phyloP scores from a whole-genome alignment of 1,284 basidiomycete species.

The Marasmius fiardii region DNA sequence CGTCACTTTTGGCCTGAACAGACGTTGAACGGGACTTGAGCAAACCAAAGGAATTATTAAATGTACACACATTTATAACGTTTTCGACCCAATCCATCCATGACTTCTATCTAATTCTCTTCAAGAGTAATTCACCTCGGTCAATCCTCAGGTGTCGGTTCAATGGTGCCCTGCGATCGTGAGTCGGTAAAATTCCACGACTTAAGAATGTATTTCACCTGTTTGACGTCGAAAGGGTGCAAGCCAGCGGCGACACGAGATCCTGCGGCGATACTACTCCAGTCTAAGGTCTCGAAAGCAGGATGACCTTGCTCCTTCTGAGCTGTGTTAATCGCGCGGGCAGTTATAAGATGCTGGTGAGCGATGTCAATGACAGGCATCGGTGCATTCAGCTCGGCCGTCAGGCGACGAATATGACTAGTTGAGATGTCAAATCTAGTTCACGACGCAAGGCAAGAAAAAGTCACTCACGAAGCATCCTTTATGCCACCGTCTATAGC shows the following conservation, averaged over 20 bases:
- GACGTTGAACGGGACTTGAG: too few species aligned
- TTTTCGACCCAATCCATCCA: too few species aligned
- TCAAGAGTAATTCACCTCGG: not conserved
- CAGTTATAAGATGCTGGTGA: constrained; percentile 76
- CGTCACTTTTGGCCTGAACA: too few species aligned
- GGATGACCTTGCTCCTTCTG: constrained; percentile 43
- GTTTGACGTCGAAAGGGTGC: constrained; percentile 51
- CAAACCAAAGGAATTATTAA: too few species aligned
- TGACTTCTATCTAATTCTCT: too few species aligned
- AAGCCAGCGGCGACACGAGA: constrained; percentile 68
- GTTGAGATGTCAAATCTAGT: not conserved
- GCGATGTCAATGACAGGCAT: constrained; percentile 80
- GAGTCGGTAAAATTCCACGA: not conserved
- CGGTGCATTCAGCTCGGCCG: constrained; percentile 66
- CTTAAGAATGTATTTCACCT: constrained; percentile 22
- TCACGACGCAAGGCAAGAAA: not conserved
- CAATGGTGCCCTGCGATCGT: not conserved
- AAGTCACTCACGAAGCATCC: constrained; percentile 50
- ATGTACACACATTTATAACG: too few species aligned
- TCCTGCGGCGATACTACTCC: constrained; percentile 71
- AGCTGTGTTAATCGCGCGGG: constrained; percentile 61
- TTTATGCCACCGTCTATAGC: constrained; percentile 88
- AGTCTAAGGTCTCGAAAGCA: constrained; percentile 58
- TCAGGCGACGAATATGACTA: constrained; percentile 47
- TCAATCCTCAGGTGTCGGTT: not conserved